Evolutionary conservation across 2,329 filamentous ascomycete species (phyloP), one percentile per base, ranked within the genome.

Genomic region (Aspergillus latus): DNA sequence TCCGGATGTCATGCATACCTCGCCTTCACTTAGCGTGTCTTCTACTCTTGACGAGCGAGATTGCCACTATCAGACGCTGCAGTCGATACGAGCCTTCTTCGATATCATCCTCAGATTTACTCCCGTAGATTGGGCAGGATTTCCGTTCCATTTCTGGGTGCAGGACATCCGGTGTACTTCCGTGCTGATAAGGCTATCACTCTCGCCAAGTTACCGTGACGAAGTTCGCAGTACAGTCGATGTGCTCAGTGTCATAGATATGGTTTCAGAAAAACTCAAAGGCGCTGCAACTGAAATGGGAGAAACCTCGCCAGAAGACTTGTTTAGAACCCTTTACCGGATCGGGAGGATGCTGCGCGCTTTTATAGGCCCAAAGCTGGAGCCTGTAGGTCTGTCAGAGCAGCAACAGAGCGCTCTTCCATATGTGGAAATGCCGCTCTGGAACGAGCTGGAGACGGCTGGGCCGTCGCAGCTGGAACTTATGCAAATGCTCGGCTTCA

Each of bases 211-310:
- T 9, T 15, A 40, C 9, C 26, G 48, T 4, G 26, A 42, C 15
- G 37, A 42, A 42, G 48, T 50, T 5, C 37, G 48, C 26, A 50
- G 16, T 13, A 50, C 48, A 50, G 37, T 40, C 13, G 36, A 50
- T 28, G 37, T 50, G 13, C 26, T 50, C 5, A 42, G 4, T 2
- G 13, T 43, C 13, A 5, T 32, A 7, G 37, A 50, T 34, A 8
- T 4, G 7, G 16, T 40, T n/a, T 30, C 28, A 11, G 48, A 50
- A 13, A 42, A n/a, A 30, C 10, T 50, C 5, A 29, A 43, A 16
- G 28, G 28, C 28, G 37, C 37, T 29, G 26, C 28, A 16, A 9
- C 28, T 21, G 26, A 43, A 8, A 11, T 21, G 16, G 39, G 39
- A 1, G 48, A 50, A 10, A 30, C 48, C 1, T 42, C 48, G 4